These are phyloP conservation scores for Parsonsia alboflavescens DNA, from an alignment of 257 asterid species.

Conservation along the genomic window DNA sequence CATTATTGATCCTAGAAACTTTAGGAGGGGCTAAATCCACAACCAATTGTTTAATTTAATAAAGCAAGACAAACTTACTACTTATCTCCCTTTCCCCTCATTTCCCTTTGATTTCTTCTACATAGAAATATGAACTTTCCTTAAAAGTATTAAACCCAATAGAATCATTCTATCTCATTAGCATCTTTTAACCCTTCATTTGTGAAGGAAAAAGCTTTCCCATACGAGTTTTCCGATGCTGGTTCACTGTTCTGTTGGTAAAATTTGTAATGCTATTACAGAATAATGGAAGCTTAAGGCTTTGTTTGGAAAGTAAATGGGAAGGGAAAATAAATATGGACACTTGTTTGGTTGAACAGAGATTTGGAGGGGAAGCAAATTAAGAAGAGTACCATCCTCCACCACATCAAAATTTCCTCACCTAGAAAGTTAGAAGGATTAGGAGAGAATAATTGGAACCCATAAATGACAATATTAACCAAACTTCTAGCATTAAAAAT, in stretches of 20 bases:
- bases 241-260: neutral
- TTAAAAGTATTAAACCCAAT: neutral
- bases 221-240: neutral
- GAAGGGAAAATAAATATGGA: no score
- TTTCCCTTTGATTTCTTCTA: no score
- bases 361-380: no score
- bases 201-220: neutral
- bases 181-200: neutral
- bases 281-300: no score
- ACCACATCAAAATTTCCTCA: no score
- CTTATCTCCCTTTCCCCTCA: neutral
- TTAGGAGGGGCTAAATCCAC: neutral
- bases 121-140: neutral
- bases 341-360: no score
- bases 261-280: neutral
- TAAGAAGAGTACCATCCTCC: no score
- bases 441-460: no score
- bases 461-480: no score
- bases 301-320: no score
- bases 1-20: neutral
- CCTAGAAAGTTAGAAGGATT: no score
- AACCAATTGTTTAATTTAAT: neutral
- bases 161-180: neutral
- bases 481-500: no score
- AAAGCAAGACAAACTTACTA: neutral